A percentile compares a stretch with the other conserved stretches of the same genome.
phyloP scores from a whole-genome alignment of 805 yeast genomes.

The Candida stauntonica region DNA sequence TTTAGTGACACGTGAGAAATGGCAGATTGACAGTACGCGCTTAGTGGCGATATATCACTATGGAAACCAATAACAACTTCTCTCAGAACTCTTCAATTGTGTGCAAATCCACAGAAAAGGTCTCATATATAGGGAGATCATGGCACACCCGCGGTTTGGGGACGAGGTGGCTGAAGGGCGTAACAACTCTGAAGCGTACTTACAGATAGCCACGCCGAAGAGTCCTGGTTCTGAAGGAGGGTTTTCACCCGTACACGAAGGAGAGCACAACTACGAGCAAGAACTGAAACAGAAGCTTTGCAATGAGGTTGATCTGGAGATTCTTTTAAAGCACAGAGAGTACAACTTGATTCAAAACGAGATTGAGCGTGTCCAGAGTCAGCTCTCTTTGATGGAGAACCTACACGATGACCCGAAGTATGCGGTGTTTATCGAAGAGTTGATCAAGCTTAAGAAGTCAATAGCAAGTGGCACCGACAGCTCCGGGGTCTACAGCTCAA shows the following conservation, averaged over 20 bases:
- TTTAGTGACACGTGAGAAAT: not conserved
- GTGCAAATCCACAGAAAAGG: too few relatives aligned
- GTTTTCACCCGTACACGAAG: slow-evolving; percentile 22
- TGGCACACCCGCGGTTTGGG: slow-evolving; percentile 12
- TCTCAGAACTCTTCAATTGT: too few relatives aligned
- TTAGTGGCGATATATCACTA: too few relatives aligned
- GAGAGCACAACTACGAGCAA: slow-evolving; percentile 6
- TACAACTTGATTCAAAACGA: slow-evolving; percentile 46
- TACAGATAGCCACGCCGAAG: slow-evolving; percentile 41
- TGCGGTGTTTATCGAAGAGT: slow-evolving; percentile 36
- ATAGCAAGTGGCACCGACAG: slow-evolving; percentile 5
- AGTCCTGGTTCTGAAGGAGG: slow-evolving; percentile 38
- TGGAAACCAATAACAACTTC: too few relatives aligned
- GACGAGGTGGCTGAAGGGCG: slow-evolving; percentile 8
- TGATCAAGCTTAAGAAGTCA: slow-evolving; percentile 31
- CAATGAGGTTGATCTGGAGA: slow-evolving; percentile 56
- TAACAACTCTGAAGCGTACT: slow-evolving; percentile 17
- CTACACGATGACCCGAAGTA: slow-evolving; percentile 33
- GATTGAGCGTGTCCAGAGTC: slow-evolving; percentile 53
- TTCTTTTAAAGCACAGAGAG: slow-evolving; percentile 56
- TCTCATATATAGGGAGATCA: too few relatives aligned
- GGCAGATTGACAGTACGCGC: not conserved
- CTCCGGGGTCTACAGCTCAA: too few relatives aligned
- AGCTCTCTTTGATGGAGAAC: slow-evolving; percentile 47
- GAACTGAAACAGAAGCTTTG: slow-evolving; percentile 31